Evolutionary conservation across 352 stramenopile species (phyloP), one percentile per base, ranked within the genome.

Genomic region (Phytophthora foliorum): DNA sequence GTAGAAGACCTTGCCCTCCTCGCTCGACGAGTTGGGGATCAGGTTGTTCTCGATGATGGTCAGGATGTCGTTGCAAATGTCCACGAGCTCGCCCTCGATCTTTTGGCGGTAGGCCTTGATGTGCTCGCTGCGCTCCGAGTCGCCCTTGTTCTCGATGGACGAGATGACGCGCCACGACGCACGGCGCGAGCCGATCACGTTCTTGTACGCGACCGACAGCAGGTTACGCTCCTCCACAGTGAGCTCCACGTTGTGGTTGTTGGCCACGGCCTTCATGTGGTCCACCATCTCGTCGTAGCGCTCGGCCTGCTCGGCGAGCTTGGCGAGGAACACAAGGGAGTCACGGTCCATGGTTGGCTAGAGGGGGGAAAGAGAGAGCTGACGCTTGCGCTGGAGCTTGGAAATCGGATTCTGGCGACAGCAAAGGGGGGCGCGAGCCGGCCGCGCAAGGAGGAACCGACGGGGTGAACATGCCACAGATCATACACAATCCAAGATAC

Each of bases 1-100:
- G 92, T 99, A 99, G 78, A 99, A 99, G 14, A 99, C 97, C 88
- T 99, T 99, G 80, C 96, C 97, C 78, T 99, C 98, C 69, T 99
- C 95, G 38, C 89, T 97, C 17, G 92, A 97, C 58, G 92, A 98
- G 88, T 99, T 98, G 58, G 97, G 97, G 82, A 99, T 99, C 56
- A 99, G 81, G 72, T 97, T 96, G 63, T 98, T 96, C 72, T 99
- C 95, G 55, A 99, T 99, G 78, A 99, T 99, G 50, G 84, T 88
- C 56, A 99, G 87, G 64, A 99, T 99, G 70, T 99, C 96, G 65
- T 98, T 98, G 79, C 97, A 99, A 64, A 99, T 98, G 74, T 99
- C 94, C 31, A 98, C 93, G 22, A 99, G 90, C 78, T 99, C 97
- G 54, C 86, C 72, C 80, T 98, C 95, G 66, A 98, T 98, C 89